Conservation (phyloP, 2,329 filamentous ascomycete species). For the Thielaviopsis musarum region DNA sequence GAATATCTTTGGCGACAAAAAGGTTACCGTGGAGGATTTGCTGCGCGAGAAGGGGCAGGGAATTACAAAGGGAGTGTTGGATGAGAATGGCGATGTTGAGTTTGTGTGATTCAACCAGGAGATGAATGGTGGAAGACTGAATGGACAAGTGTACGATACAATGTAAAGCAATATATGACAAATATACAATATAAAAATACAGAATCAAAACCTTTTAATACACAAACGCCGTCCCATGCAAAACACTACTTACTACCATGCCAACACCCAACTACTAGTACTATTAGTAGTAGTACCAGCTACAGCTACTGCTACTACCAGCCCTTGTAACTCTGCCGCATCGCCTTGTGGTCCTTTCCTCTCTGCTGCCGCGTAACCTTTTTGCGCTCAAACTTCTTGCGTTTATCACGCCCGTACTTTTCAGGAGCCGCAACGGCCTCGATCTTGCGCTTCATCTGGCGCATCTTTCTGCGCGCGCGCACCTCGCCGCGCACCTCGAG, state of each 20-base stretch:
- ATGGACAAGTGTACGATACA: slow-evolving; percentile 5
- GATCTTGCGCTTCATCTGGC: slow-evolving; percentile 74
- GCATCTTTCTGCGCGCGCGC: slow-evolving; percentile 52
- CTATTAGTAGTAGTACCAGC: too few species aligned
- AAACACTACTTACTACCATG: too few species aligned
- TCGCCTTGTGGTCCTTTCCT: slow-evolving; percentile 52
- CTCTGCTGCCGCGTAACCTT: slow-evolving; percentile 68
- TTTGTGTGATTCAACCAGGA: slow-evolving; percentile 56
- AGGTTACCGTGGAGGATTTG: slow-evolving; percentile 59
- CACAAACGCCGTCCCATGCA: background rate
- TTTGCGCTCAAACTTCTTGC: slow-evolving; percentile 69
- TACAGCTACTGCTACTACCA: too few species aligned
- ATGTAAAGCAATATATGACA: slow-evolving; percentile 12
- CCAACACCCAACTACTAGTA: too few species aligned
- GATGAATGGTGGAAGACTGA: background rate
- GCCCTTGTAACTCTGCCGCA: slow-evolving; percentile 51
- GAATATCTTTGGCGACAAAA: slow-evolving; percentile 54
- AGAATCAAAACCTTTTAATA: slow-evolving; percentile 1
- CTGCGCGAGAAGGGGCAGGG: slow-evolving; percentile 58
- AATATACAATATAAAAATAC: slow-evolving; percentile 10
- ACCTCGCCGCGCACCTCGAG: slow-evolving; percentile 56
- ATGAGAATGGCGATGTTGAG: slow-evolving; percentile 72
- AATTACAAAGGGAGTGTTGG: slow-evolving; percentile 53
- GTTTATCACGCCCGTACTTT: slow-evolving; percentile 60
- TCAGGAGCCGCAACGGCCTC: slow-evolving; percentile 74